Evolutionary conservation across 2,329 filamentous ascomycete species (phyloP), one percentile per base, ranked within the genome.

Genomic region (Onygenales sp.): DNA sequence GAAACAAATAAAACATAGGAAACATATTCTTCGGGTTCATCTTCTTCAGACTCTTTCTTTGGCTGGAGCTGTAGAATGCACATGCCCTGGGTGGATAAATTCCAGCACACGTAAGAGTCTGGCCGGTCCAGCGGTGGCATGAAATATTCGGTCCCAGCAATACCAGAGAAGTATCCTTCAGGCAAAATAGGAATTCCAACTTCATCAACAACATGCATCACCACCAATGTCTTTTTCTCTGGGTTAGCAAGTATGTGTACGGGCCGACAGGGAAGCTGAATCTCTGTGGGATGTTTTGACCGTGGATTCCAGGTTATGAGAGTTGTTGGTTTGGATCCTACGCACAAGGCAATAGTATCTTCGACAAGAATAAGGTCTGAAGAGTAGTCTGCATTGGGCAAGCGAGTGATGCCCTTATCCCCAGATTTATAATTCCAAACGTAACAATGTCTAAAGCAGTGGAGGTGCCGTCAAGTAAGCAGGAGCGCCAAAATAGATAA

Each of bases 381-480:
- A 1, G 14, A 9, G 4, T 9, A 40, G 40, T 50, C 31, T 7
- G 52, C 10, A 2, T 61, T 63, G 6, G 65, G 59, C 13, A 69
- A 32, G 31, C 65, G 66, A 40, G 68, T 62, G 9, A 45, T 56
- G 31, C 51, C 52, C 27, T 57, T 37, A 27, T 61, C 54, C 11
- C 59, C 53, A 2, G 59, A 62, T 8, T 55, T 27, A 11, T 64
- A 43, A 42, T 63, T 54, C 65, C 66, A 69, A 17, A 63, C 59
- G 54, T 66, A 58, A 42, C 65, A 68, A 33, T 61, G 59, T 27
- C 65, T 67, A 37, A 14, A 32, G 21, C 27, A 39, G 7, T 27
- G 31, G 47, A 4, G 47, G 17, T n/a, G 14, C n/a, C 21, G 50
- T 43, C 31, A 49, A 54, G 11, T 48, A 54, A 21, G 43, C 52